A percentile compares a stretch with the other conserved stretches of the same genome.
Evolutionary conservation across 129 eudicot genomes (phyloP).

Genomic region (Saussurea involucrata): DNA sequence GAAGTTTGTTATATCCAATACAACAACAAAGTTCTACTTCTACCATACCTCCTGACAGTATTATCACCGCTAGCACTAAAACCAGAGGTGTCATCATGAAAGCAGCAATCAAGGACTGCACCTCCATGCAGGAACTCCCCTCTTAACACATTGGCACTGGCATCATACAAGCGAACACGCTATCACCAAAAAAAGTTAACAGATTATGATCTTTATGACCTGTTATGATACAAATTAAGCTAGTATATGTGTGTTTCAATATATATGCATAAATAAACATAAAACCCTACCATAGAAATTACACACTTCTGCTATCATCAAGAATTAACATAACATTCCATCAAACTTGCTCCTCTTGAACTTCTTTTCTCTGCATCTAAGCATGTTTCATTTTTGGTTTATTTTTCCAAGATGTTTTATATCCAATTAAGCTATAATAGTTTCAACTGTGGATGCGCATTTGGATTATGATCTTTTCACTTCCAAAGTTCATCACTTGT

Average conservation of each 20-base stretch:
- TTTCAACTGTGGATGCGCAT: background rate
- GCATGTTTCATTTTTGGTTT: background rate
- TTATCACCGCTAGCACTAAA: conserved; percentile 73
- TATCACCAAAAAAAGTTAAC: conserved; percentile 2
- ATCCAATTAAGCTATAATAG: background rate
- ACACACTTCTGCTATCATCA: background rate
- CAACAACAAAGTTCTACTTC: background rate
- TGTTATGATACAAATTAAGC: background rate
- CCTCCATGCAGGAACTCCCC: conserved; percentile 94
- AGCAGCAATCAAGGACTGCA: conserved; percentile 84
- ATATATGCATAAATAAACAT: background rate
- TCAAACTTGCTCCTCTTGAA: background rate
- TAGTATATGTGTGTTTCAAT: background rate
- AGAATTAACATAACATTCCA: background rate
- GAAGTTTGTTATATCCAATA: background rate
- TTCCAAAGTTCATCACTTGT: background rate
- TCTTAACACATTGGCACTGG: conserved; percentile 65
- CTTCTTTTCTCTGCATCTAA: background rate
- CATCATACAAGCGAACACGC: conserved; percentile 87
- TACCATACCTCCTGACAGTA: conserved; percentile 63
- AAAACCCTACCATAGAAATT: background rate
- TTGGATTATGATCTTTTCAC: background rate
- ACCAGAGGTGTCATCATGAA: conserved; percentile 89
- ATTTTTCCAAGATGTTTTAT: background rate
- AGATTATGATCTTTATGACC: background rate